Percentiles rank a stretch among this genome's conserved stretches.
Evolutionary conservation across 345 rosid genomes (phyloP).

Genomic region (Hirschfeldia incana): DNA sequence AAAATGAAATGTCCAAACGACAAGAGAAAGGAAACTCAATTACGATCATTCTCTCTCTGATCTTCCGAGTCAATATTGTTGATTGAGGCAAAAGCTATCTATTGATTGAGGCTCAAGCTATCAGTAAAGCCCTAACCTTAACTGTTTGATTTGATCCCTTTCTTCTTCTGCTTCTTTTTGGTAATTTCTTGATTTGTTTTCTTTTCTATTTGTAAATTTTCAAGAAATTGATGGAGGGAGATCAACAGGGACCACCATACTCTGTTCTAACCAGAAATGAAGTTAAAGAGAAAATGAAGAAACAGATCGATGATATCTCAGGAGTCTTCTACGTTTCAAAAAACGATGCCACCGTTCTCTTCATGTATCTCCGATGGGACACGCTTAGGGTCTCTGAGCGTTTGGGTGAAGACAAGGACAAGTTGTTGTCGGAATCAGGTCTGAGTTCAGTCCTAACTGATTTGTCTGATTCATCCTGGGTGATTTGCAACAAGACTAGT

Average conservation of each 20-base stretch:
- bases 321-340: background rate
- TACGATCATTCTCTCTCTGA: background rate
- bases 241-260: slow-evolving; percentile 10
- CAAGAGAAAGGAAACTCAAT: background rate
- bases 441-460: background rate
- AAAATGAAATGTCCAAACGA: no score
- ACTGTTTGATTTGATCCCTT: background rate
- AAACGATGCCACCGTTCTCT: slow-evolving; percentile 23
- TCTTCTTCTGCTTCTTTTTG: background rate
- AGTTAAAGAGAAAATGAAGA: background rate
- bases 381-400: background rate
- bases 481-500: background rate
- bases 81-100: background rate
- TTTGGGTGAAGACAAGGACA: slow-evolving; percentile 2
- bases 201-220: background rate
- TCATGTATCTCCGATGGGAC: slow-evolving; percentile 6
- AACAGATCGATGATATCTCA: slow-evolving; percentile 16
- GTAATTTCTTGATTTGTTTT: background rate
- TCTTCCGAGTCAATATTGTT: background rate
- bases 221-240: slow-evolving; percentile 7
- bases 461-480: slow-evolving; percentile 3
- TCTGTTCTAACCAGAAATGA: slow-evolving; percentile 14
- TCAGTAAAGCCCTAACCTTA: background rate
- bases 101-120: background rate
- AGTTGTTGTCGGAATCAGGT: background rate